A percentile compares a stretch with the other conserved stretches of the same genome.
phyloP scores from a whole-genome alignment of 2,329 filamentous ascomycete genomes.

The Ophiocordyceps camponoti-saundersi region DNA sequence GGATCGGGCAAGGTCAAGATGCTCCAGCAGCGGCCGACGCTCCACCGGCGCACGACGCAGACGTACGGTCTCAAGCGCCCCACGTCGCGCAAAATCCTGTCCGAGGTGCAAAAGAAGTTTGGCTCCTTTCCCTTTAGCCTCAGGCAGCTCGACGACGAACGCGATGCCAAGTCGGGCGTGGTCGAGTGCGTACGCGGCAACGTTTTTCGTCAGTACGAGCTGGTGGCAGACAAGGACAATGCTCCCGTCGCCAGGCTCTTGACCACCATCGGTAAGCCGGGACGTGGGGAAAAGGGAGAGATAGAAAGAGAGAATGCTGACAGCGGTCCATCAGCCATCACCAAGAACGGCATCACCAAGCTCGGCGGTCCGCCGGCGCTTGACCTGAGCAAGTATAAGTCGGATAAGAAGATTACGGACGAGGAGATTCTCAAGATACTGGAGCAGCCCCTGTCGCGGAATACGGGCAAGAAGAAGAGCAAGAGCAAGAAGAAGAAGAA shows the following conservation, averaged over 20 bases:
- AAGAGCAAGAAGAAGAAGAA: conserved; percentile 65
- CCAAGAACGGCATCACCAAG: conserved; percentile 90
- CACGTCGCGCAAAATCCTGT: conserved; percentile 80
- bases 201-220: conserved; percentile 89
- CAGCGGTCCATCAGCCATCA: conserved; percentile 49
- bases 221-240: conserved; percentile 84
- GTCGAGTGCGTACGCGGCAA: conserved; percentile 90
- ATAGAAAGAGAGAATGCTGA: not conserved
- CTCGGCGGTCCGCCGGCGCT: conserved; percentile 59
- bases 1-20: conserved; percentile 91
- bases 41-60: conserved; percentile 82
- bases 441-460: conserved; percentile 70
- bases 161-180: conserved; percentile 85
- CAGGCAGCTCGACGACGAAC: conserved; percentile 91
- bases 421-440: conserved; percentile 92
- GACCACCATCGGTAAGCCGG: conserved; percentile 70
- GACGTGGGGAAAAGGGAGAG: conserved; percentile 6
- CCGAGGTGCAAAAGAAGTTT: conserved; percentile 94
- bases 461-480: conserved; percentile 88
- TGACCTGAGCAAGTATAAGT: conserved; percentile 71
- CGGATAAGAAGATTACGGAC: conserved; percentile 95
- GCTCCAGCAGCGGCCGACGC: conserved; percentile 70
- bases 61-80: conserved; percentile 90
- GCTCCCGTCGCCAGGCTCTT: conserved; percentile 72
- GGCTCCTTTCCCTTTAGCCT: conserved; percentile 95